Evolutionary conservation across 805 yeast species (phyloP).

Genomic region (Ogataea methylovora): DNA sequence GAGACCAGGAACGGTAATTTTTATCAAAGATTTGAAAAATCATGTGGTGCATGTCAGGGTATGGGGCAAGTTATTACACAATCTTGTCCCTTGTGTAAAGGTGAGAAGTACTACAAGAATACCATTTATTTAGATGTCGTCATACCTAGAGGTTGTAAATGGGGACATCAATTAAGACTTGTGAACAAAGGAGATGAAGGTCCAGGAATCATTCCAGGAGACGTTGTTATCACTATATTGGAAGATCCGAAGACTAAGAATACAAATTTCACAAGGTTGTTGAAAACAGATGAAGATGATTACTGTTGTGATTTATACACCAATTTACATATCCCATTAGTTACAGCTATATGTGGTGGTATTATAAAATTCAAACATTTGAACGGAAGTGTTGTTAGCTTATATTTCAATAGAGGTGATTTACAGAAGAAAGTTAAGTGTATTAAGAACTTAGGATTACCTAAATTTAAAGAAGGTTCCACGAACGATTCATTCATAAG

Average conservation of each 20-base stretch:
- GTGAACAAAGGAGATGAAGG: conserved; percentile 65
- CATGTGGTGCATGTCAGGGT: conserved; percentile 39
- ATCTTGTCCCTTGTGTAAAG: conserved; percentile 35
- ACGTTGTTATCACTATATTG: conserved; percentile 47
- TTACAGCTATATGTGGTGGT: conserved; percentile 21
- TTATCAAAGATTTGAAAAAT: conserved; percentile 33
- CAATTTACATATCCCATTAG: conserved; percentile 11
- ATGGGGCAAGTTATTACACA: conserved; percentile 29
- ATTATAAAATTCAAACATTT: conserved; percentile 26
- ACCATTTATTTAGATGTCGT: conserved; percentile 43
- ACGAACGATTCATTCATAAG: conserved; percentile 2
- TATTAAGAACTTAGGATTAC: conserved; percentile 56
- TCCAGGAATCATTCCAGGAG: conserved; percentile 52
- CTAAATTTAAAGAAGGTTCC: conserved; percentile 25
- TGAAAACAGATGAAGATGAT: conserved; percentile 7
- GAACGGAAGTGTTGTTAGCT: conserved; percentile 28
- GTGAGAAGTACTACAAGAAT: conserved; percentile 37
- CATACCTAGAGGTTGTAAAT: conserved; percentile 48
- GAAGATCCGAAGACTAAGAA: conserved; percentile 26
- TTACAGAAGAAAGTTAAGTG: conserved; percentile 34
- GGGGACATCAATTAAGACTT: conserved; percentile 44
- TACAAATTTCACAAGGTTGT: conserved; percentile 31
- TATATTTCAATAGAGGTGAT: conserved; percentile 41
- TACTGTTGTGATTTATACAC: conserved; percentile 10
- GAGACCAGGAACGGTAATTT: conserved; percentile 36